Evolutionary conservation across 495 filamentous ascomycete species (phyloP), one percentile per base, ranked within the genome.

Genomic region (Durotheca rogersii): DNA sequence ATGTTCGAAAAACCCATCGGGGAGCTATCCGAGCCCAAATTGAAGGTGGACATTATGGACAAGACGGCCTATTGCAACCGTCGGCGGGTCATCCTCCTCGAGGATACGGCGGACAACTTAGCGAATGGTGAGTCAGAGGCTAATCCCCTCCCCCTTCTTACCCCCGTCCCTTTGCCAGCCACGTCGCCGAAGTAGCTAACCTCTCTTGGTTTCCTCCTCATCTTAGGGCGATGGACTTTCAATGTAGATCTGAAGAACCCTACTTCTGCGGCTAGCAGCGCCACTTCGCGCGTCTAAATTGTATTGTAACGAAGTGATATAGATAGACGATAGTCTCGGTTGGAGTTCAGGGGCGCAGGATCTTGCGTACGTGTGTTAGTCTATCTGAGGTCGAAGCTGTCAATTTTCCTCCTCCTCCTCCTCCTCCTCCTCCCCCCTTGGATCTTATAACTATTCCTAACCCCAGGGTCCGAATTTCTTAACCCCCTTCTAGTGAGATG

Each of bases 11-110:
- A 94, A 72, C 88, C 90, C 0, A 87, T 89, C 10, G 68, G 83
- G 6, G 91, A 97, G 53, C 77, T 98, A 4, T 79, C 87, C 7
- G 79, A 83, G 12, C 36, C 69, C 0, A 77, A 79, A 52, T 77
- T 95, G 47, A 97, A 96, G 75, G 89, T 94, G 12, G 93, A 96
- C 49, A 97, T 98, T 67, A 85, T 98, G 82, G 91, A 98, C 62
- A 96, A 95, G 76, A 98, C 93, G 14, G 75, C 89, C 0, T 98
- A 97, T 64, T 97, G 95, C 73, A 95, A 86, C 62, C 92, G 91
- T 66, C 81, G 93, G 31, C 79, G 94, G 44, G 78, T 96, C 31
- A 96, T 97, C 41, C 69, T 98, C 11, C 72, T 98, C 34, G 85
- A 86, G 38, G 89, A 96, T 56, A 97, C 93, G 11, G 94, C 93